Percentiles rank a stretch among this genome's conserved stretches.
Evolutionary conservation across 2,329 filamentous ascomycete species (phyloP).

Genomic region (Colletotrichum sp.): DNA sequence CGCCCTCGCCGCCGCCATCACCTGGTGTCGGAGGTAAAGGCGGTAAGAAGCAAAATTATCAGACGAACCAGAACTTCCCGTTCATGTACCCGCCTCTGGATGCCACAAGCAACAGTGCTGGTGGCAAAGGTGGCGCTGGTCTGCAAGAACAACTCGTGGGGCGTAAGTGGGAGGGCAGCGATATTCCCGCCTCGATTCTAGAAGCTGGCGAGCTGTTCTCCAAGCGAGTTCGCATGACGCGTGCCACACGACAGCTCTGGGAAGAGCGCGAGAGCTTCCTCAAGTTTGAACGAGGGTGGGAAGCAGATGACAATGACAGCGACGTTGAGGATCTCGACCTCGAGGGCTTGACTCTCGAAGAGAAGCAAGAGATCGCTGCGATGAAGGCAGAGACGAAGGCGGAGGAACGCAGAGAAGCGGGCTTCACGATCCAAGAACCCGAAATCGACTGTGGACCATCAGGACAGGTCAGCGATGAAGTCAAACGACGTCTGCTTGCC

Average conservation of each 20-base stretch:
- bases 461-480: conserved; percentile 54
- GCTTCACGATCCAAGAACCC: conserved; percentile 30
- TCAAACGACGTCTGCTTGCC: conserved; percentile 69
- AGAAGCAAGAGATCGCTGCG: conserved; percentile 45
- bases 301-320: conserved; percentile 53
- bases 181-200: conserved; percentile 91
- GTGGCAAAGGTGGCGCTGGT: conserved; percentile 85
- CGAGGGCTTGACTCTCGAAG: conserved; percentile 45
- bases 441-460: conserved; percentile 56
- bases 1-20: conserved; percentile 92
- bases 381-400: conserved; percentile 44
- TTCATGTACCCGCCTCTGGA: conserved; percentile 97
- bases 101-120: conserved; percentile 84
- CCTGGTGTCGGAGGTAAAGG: conserved; percentile 87
- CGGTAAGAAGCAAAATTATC: conserved; percentile 98
- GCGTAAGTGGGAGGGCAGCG: conserved; percentile 89
- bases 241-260: conserved; percentile 93
- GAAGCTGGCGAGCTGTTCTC: conserved; percentile 95
- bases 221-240: conserved; percentile 85
- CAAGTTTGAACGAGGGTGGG: conserved; percentile 91
- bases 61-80: conserved; percentile 98
- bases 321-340: conserved; percentile 55
- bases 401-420: conserved; percentile 26
- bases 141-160: conserved; percentile 82
- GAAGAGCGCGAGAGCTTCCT: conserved; percentile 90